Conservation (phyloP, 306 rosid species). For the Casuarina cunninghamiana region DNA sequence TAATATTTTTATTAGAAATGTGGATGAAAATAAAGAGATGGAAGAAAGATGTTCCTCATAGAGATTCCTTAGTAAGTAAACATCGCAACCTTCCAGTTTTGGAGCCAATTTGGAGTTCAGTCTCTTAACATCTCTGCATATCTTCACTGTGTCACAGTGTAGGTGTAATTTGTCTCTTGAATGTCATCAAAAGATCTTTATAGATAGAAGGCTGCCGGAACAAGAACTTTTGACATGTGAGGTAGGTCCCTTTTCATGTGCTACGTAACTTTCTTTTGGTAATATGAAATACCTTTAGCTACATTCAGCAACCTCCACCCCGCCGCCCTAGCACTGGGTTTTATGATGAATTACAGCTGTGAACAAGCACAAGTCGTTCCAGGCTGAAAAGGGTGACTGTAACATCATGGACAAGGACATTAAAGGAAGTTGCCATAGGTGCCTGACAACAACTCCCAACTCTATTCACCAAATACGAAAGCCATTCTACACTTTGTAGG, state of each 20-base stretch:
- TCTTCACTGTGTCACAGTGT: conserved; percentile 1
- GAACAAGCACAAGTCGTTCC: conserved; percentile 17
- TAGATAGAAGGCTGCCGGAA: background rate
- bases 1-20: background rate
- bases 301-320: background rate
- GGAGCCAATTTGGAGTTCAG: background rate
- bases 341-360: conserved; percentile 31
- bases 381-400: background rate
- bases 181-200: background rate
- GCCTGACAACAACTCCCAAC: conserved; percentile 23
- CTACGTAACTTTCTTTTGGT: conserved; percentile 5
- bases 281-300: background rate
- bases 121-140: background rate
- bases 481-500: conserved; percentile 15
- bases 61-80: background rate
- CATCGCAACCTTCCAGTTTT: background rate
- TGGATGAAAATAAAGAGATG: background rate
- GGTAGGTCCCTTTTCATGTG: conserved; percentile 1
- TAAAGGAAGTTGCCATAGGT: conserved; percentile 2
- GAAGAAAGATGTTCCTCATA: background rate
- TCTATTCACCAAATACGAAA: conserved; percentile 5
- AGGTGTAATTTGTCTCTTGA: conserved; percentile 1
- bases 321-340: conserved; percentile 17
- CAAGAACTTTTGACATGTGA: background rate
- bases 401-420: conserved; percentile 10